Evolutionary conservation across 202 grass and related monocot genomes (phyloP).

Genomic region (Zizania palustris): DNA sequence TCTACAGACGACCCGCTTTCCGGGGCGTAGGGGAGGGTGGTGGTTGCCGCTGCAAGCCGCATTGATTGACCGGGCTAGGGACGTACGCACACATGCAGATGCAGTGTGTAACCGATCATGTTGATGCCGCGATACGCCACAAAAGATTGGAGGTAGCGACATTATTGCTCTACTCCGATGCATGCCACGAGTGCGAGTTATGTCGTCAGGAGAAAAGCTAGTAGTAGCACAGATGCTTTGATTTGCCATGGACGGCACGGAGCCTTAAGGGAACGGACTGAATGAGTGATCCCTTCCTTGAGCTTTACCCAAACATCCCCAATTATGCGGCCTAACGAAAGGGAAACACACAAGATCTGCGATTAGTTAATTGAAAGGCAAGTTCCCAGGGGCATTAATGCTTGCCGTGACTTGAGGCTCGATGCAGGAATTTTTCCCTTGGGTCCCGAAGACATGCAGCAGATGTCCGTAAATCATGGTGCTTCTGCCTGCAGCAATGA

Average conservation of each 20-base stretch:
- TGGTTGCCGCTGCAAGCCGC: conserved; percentile 11
- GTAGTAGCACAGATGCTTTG: no score
- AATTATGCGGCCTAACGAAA: conserved; percentile 34
- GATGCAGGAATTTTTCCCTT: background rate
- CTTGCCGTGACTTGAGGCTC: conserved; percentile 29
- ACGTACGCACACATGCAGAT: background rate
- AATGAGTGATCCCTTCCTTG: conserved; percentile 27
- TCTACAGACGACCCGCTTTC: conserved; percentile 19
- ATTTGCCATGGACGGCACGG: no score
- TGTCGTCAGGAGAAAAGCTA: background rate
- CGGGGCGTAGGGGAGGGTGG: background rate
- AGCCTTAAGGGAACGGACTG: no score
- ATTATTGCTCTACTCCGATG: background rate
- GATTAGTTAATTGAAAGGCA: conserved; percentile 14
- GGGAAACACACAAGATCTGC: conserved; percentile 2
- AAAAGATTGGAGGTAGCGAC: background rate
- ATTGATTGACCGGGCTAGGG: conserved; percentile 7
- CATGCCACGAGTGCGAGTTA: background rate
- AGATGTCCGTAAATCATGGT: conserved; percentile 46
- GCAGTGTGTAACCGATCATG: no score
- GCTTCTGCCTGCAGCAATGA: conserved; percentile 49
- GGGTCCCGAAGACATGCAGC: conserved; percentile 24
- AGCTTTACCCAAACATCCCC: conserved; percentile 43
- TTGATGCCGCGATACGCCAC: no score
- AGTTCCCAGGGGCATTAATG: conserved; percentile 24